Evolutionary conservation across 148 eudicot species (phyloP), one percentile per base, ranked within the genome.

Genomic region (Rhododendron simsii): DNA sequence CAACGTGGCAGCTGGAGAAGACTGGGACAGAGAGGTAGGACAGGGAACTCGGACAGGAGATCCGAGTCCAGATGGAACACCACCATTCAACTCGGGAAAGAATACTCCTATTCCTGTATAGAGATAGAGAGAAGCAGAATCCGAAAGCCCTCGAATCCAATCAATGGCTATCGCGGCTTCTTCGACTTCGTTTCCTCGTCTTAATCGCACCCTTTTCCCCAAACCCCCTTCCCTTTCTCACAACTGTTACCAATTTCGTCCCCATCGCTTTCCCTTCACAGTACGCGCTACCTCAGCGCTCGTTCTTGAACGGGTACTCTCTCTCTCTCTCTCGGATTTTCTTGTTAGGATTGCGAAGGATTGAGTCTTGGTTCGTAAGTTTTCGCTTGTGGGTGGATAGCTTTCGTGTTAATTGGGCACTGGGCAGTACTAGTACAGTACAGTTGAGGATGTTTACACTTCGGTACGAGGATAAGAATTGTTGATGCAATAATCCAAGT

Each of bases 251-350:
- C 88, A 85, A 55, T 81, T 87, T 84, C 89, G 76, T 57, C 86
- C 84, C 67, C 85, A 30, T 41, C 84, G 80, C 28, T 78, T 81
- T 77, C 57, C 81, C 23, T 83, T 50, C 86, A 86, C 55, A 84
- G 87, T 92, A 74, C 87, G 85, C 18, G 91, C 92, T 3, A 78
- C 59, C 84, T 91, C 94, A 47, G 85, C 87, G 2, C 53, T 85
- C 61, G 88, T 75, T 78, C 74, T 88, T 73, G 84, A 78, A 69
- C 85, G 63, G 67, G 89, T 90, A 86, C 50, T 78, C 30, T 83
- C 55, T 75, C 78, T 18, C 65, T 83, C 71, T 37, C 78, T 75
- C 47, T 77, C 9, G 51, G 47, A 21, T 77, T 77, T 21, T 37
- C 79, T 39, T 18, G 23, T 37, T 75, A 37, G 79, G 41, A 39